A percentile compares a stretch with the other conserved stretches of the same genome.
Conservation (phyloP, 768 basidiomycete species). For the Dacryopinax spathularia region DNA sequence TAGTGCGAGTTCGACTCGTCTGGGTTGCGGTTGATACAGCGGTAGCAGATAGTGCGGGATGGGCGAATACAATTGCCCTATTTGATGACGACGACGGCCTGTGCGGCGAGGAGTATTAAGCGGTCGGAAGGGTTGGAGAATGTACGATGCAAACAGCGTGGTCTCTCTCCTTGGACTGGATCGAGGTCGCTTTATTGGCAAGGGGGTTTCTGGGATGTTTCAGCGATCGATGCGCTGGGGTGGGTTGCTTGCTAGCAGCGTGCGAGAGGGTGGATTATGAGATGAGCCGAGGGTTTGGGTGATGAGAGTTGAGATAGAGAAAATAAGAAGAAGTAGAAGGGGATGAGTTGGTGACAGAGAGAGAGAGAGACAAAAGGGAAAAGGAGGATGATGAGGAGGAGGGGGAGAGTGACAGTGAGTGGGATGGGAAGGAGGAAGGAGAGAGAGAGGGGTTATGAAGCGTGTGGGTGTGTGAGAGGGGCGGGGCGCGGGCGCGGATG, state of each 20-base stretch:
- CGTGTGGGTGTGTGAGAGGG: not conserved
- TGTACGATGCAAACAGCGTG: slow-evolving; percentile 12
- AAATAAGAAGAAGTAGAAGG: slow-evolving; percentile 12
- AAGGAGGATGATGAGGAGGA: slow-evolving; percentile 7
- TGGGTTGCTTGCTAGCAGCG: not conserved
- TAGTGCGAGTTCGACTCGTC: slow-evolving; percentile 16
- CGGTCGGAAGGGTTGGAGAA: not conserved
- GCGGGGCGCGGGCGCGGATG: not conserved
- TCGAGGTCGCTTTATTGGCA: not conserved
- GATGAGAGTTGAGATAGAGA: slow-evolving; percentile 11
- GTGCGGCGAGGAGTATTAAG: not conserved
- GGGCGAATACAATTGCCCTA: slow-evolving; percentile 3
- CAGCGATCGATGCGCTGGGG: not conserved
- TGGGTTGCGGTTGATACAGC: slow-evolving; percentile 15
- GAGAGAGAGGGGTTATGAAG: not conserved
- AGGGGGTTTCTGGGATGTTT: slow-evolving; percentile 4
- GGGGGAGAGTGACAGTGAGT: slow-evolving; percentile 8
- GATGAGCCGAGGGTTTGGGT: not conserved
- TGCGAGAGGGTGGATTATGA: not conserved
- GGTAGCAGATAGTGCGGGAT: not conserved
- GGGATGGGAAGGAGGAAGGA: slow-evolving; percentile 3
- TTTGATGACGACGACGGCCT: not conserved
- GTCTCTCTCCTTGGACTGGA: not conserved
- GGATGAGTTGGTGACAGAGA: slow-evolving; percentile 14
- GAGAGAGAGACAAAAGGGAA: slow-evolving; percentile 11